Conservation (phyloP, 2,329 filamentous ascomycete species). For the Clonostachys solani region DNA sequence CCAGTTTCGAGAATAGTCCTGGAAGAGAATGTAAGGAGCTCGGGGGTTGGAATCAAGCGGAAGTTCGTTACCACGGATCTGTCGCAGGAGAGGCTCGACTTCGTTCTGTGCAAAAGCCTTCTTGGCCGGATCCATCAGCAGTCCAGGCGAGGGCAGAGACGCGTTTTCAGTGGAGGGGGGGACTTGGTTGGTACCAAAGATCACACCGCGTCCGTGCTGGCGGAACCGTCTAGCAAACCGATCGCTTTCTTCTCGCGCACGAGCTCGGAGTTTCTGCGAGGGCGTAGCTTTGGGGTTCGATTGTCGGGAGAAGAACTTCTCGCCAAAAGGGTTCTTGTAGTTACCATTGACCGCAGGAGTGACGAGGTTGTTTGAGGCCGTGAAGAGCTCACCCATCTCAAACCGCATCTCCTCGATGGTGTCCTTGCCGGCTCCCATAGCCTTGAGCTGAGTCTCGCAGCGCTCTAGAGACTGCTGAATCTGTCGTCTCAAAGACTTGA, state of each 20-base stretch:
- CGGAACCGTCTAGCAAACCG: constrained; percentile 42
- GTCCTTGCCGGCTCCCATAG: constrained; percentile 44
- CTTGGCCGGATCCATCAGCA: constrained; percentile 32
- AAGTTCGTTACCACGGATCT: constrained; percentile 47
- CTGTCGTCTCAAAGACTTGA: constrained; percentile 43
- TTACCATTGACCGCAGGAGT: constrained; percentile 48
- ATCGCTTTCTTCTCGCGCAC: constrained; percentile 47
- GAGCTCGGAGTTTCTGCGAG: constrained; percentile 44
- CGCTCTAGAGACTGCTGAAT: constrained; percentile 44
- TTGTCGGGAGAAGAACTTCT: constrained; percentile 44
- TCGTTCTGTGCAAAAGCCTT: constrained; percentile 41
- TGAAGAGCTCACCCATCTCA: constrained; percentile 49
- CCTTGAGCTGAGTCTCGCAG: constrained; percentile 43
- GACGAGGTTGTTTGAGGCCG: constrained; percentile 46
- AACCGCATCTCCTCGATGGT: constrained; percentile 49
- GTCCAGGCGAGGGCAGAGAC: constrained; percentile 18
- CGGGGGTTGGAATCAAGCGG: constrained; percentile 48
- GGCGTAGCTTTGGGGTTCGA: constrained; percentile 45
- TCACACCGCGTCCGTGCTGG: constrained; percentile 43
- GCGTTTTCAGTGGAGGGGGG: constrained; percentile 4
- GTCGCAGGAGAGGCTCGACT: constrained; percentile 42
- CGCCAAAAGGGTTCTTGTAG: constrained; percentile 50
- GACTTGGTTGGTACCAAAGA: constrained; percentile 23
- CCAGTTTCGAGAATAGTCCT: constrained; percentile 49
- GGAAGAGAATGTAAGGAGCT: constrained; percentile 49